A percentile compares a stretch with the other conserved stretches of the same genome.
Evolutionary conservation across 768 basidiomycete genomes (phyloP).

Genomic region (Plicaturopsis crispa): DNA sequence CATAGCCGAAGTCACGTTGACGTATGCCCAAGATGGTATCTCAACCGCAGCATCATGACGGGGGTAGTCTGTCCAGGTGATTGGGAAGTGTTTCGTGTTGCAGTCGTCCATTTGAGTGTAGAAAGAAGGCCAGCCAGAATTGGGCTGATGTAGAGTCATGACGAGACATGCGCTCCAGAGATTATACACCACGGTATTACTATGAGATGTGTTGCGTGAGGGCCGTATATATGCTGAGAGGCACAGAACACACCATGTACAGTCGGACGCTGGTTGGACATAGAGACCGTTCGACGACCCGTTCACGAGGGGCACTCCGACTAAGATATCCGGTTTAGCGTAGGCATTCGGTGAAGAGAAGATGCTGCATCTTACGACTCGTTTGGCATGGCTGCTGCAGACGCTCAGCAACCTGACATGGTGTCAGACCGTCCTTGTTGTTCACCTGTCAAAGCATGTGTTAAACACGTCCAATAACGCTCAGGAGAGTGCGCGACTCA

Average conservation of each 20-base stretch:
- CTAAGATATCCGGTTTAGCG: slow-evolving; percentile 3
- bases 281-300: slow-evolving; percentile 8
- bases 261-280: slow-evolving; percentile 7
- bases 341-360: slow-evolving; percentile 7
- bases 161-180: slow-evolving; percentile 18
- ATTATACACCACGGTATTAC: slow-evolving; percentile 24
- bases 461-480: not conserved
- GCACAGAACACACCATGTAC: slow-evolving; percentile 4
- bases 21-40: not conserved
- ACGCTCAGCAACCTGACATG: not conserved
- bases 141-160: no score
- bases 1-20: not conserved
- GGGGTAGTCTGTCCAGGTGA: not conserved
- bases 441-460: no score
- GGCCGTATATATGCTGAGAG: slow-evolving; percentile 4
- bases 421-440: not conserved
- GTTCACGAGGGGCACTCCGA: slow-evolving; percentile 6
- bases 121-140: no score
- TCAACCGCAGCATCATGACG: not conserved
- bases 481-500: not conserved
- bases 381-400: not conserved
- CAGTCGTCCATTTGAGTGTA: no score
- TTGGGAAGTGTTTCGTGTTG: no score
- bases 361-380: no score
- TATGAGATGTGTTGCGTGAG: slow-evolving; percentile 6